These are phyloP conservation scores for Fusarium caatingaense DNA, from an alignment of 2,329 filamentous ascomycete species.

Conservation along the genomic window DNA sequence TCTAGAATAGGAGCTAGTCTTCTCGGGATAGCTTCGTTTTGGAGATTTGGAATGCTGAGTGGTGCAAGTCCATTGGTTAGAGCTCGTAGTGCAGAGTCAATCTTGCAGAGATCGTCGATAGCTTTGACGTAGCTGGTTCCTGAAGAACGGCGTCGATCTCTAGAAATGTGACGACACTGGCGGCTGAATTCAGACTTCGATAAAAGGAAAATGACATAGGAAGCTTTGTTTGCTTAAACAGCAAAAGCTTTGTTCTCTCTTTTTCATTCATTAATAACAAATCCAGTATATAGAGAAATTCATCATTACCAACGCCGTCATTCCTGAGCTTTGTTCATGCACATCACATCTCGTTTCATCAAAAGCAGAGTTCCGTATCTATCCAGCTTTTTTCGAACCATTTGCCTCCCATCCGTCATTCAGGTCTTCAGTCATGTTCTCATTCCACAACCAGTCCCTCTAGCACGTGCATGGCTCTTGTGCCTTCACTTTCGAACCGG, in stretches of 20 bases:
- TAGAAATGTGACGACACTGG: conserved; percentile 23
- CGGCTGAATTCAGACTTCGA: conserved; percentile 23
- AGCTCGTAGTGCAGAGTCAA: conserved; percentile 1
- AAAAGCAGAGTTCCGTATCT: conserved; percentile 29
- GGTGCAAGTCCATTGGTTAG: background rate
- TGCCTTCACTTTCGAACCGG: conserved; percentile 85
- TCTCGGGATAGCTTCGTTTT: background rate
- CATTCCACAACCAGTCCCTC: conserved; percentile 75
- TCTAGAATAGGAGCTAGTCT: background rate
- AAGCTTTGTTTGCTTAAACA: background rate
- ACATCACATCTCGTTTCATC: conserved; percentile 19
- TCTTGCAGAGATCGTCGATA: background rate
- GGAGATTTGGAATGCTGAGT: conserved; percentile 18
- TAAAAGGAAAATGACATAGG: background rate
- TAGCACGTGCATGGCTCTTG: conserved; percentile 78
- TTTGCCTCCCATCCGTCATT: conserved; percentile 22
- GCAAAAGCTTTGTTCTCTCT: conserved; percentile 9
- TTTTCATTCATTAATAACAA: conserved; percentile 25
- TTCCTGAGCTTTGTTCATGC: conserved; percentile 36
- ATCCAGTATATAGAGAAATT: conserved; percentile 28
- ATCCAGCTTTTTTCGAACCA: conserved; percentile 16
- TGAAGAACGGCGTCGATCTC: conserved; percentile 9
- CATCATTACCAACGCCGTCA: conserved; percentile 40
- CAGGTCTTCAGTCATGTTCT: conserved; percentile 32
- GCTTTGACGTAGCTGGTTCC: conserved; percentile 15